Evolutionary conservation across 257 asterid genomes (phyloP), one percentile per base, ranked within the genome.

Genomic region (Ligustrum vulgare): DNA sequence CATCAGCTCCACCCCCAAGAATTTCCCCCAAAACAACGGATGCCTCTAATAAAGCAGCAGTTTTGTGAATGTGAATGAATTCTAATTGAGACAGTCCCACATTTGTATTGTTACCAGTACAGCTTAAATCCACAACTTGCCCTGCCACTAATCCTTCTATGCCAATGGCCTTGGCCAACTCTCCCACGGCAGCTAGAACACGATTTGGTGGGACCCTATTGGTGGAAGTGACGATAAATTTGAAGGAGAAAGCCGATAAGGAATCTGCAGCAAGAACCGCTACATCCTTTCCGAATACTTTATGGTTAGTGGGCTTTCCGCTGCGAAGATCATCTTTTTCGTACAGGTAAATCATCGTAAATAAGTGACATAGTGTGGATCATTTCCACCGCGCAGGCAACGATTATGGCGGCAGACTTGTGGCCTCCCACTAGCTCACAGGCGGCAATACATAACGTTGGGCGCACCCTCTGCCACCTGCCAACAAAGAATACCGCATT

Each of bases 321-420:
- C n/a, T n/a, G n/a, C n/a, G n/a, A n/a, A n/a, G n/a, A n/a, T n/a
- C n/a, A n/a, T n/a, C n/a, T n/a, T n/a, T n/a, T n/a, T n/a, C n/a
- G n/a, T n/a, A n/a, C n/a, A n/a, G n/a, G n/a, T n/a, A 74, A 87
- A 0, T 90, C 91, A 47, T 89, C 96, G 73, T 88, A 96, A 73
- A 91, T 88, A 15, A 86, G 76, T 1, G 94, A 87, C 92, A 86
- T 88, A 12, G 94, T 90, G 78, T 91, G 96, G 67, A 91, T 90
- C 96, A 91, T 90, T 81, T 91, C 97, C 78, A 88, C 89, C 7
- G 94, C 93, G 70, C 94, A 90, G 78, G 97, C 93, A 13, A 92
- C 91, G 7, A 94, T 91, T 80, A 87, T 34, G 31, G 89, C 92
- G 32, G 81, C 75, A 7, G 86, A 32, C 49, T 84, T 83, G 31